Base-by-base conservation (phyloP, 768 basidiomycete species). In the Chalciporus piperatus region DNA sequence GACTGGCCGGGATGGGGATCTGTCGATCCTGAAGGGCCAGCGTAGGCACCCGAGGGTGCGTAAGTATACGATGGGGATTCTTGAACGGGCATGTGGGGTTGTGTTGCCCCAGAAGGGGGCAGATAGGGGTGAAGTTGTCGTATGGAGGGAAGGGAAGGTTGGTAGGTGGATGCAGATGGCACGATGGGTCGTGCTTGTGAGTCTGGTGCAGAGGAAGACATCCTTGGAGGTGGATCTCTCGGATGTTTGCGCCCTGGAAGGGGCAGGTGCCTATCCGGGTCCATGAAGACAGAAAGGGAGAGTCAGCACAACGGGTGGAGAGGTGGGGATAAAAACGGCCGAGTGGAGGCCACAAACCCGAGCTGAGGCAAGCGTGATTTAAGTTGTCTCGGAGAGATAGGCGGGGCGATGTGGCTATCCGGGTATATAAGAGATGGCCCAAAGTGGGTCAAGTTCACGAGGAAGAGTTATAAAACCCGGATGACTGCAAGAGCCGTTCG, bases 111-210 rank as follows among this genome's bases (percentile, higher is more conserved):
- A 8, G 83, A 71, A n/a, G 78, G 79, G 4, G 80, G 78, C 19
- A 84, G 76, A 67, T 81, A 82, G 25, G 82, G 83, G 63, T 86
- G 83, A 20, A 88, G 72, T 30, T 84, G 80, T 45, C 81, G 81
- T 60, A 89, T 87, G 45, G 86, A 81, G 4, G 86, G 86, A 23
- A 88, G 73, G 41, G 67, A 69, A 10, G 57, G 70, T 41, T 57
- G 70, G 44, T 63, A 63, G 0, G 64, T 20, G 23, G 61, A 33
- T 22, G 51, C 52, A 33, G 60, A 57, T 48, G 64, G 61, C 4
- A 48, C 57, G 49, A 64, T 63, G 38, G 59, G 55, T 50, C 70
- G 70, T 17, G 59, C 48, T 14, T 62, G 69, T 7, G 60, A 47
- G 54, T 65, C 64, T 10, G 61, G 45, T n/a, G 53, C 56, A 6